A percentile compares a stretch with the other conserved stretches of the same genome.
Evolutionary conservation across 352 stramenopile species (phyloP).

Genomic region (Blastocystis sp.): DNA sequence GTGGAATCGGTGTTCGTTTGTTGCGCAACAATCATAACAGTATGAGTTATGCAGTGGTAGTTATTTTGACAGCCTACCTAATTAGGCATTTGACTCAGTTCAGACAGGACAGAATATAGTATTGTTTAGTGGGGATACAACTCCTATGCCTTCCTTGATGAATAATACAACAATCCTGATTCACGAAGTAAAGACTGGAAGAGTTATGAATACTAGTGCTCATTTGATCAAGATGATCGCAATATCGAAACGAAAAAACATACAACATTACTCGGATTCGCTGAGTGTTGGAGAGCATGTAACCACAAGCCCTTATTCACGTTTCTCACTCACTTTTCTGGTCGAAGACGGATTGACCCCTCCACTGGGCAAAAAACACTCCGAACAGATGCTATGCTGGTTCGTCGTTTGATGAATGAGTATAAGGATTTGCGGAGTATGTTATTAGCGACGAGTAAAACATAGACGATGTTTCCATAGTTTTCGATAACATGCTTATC

Average conservation of each 20-base stretch:
- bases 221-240: constrained; percentile 38
- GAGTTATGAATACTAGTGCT: not conserved
- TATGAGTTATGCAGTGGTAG: not conserved
- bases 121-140: constrained; percentile 26
- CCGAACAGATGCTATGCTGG: not conserved
- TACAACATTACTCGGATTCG: constrained; percentile 8
- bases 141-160: not conserved
- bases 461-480: constrained; percentile 4
- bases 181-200: not conserved
- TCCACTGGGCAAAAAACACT: not conserved
- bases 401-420: not conserved
- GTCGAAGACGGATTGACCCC: not conserved
- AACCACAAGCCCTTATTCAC: constrained; percentile 5
- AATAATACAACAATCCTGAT: constrained; percentile 10
- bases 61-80: not conserved
- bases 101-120: constrained; percentile 24
- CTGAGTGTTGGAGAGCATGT: constrained; percentile 3
- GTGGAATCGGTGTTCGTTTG: not conserved
- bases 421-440: constrained; percentile 9
- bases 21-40: not conserved
- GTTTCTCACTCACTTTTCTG: constrained; percentile 36
- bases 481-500: constrained; percentile 26
- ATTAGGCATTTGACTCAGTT: not conserved
- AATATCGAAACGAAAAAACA: constrained; percentile 44
- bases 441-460: not conserved